These are phyloP conservation scores for Sophora flavescens DNA, from an alignment of 306 rosid genomes.

Conservation along the genomic window DNA sequence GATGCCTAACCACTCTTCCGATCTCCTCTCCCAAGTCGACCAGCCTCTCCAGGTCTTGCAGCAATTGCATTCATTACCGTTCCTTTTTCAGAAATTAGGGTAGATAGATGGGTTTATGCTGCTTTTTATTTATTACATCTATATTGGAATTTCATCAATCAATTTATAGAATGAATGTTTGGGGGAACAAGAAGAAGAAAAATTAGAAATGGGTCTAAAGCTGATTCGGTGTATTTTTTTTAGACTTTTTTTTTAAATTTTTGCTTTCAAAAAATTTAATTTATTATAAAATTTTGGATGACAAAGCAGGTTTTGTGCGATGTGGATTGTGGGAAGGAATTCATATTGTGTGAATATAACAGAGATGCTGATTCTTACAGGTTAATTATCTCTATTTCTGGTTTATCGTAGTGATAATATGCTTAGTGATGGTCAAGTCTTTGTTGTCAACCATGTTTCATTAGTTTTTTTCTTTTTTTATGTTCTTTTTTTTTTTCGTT, in stretches of 20 bases:
- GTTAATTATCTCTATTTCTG: conserved; percentile 45
- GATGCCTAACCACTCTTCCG: conserved; percentile 88
- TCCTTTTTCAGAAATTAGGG: too few species aligned
- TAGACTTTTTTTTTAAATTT: too few species aligned
- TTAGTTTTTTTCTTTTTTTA: background rate
- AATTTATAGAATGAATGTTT: too few species aligned
- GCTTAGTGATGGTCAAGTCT: too few species aligned
- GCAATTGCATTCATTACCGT: too few species aligned
- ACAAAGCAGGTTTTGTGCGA: conserved; percentile 76
- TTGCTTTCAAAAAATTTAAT: conserved; percentile 1
- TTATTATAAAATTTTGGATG: conserved; percentile 27
- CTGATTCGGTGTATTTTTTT: background rate
- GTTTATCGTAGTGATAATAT: background rate
- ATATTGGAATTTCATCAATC: too few species aligned
- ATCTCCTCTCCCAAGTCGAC: conserved; percentile 97
- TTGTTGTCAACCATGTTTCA: conserved; percentile 9
- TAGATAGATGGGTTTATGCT: background rate
- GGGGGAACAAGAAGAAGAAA: too few species aligned
- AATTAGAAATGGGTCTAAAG: too few species aligned
- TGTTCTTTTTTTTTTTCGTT: too few species aligned
- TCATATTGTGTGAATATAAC: conserved; percentile 94
- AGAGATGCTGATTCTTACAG: conserved; percentile 98
- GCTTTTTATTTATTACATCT: too few species aligned
- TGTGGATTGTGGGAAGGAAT: conserved; percentile 74
- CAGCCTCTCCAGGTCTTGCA: conserved; percentile 91